Evolutionary conservation across 306 rosid genomes (phyloP).

Genomic region (Abrus pulchellus): DNA sequence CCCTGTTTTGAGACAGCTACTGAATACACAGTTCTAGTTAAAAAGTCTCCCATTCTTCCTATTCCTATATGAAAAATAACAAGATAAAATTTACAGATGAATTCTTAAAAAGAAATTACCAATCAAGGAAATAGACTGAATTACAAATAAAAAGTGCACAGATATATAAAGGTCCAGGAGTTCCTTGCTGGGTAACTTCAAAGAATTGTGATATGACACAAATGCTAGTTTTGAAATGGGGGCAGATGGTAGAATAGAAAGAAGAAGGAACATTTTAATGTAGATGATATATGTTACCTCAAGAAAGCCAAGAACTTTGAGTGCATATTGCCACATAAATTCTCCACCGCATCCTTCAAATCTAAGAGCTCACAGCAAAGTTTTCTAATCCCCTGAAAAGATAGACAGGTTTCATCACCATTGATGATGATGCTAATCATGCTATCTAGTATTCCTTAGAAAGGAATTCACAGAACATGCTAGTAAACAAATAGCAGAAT

Average conservation of each 20-base stretch:
- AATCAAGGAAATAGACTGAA: conserved; percentile 22
- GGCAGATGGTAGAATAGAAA: conserved; percentile 30
- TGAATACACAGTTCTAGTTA: conserved; percentile 7
- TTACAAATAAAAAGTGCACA: conserved; percentile 21
- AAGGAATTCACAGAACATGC: conserved; percentile 31
- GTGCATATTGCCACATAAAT: conserved; percentile 90
- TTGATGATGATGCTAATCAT: conserved; percentile 27
- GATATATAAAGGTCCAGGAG: conserved; percentile 11
- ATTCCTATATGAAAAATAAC: conserved; percentile 3
- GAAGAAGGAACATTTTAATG: conserved; percentile 19
- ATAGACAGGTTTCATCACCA: conserved; percentile 29
- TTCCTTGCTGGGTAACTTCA: conserved; percentile 35
- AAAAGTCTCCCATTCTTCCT: background rate
- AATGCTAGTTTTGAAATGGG: background rate
- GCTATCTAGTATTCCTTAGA: conserved; percentile 11
- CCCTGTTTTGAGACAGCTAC: conserved; percentile 3
- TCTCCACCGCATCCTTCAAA: conserved; percentile 96
- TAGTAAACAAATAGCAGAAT: conserved; percentile 24
- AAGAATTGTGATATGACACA: conserved; percentile 8
- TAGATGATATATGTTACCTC: conserved; percentile 61
- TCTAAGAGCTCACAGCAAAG: conserved; percentile 95
- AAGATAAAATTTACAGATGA: background rate
- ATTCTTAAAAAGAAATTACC: conserved; percentile 15
- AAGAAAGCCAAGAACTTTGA: conserved; percentile 91
- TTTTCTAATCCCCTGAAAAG: conserved; percentile 88